Evolutionary conservation across 2,329 filamentous ascomycete genomes (phyloP).

Genomic region (Penicillium sumatraense): DNA sequence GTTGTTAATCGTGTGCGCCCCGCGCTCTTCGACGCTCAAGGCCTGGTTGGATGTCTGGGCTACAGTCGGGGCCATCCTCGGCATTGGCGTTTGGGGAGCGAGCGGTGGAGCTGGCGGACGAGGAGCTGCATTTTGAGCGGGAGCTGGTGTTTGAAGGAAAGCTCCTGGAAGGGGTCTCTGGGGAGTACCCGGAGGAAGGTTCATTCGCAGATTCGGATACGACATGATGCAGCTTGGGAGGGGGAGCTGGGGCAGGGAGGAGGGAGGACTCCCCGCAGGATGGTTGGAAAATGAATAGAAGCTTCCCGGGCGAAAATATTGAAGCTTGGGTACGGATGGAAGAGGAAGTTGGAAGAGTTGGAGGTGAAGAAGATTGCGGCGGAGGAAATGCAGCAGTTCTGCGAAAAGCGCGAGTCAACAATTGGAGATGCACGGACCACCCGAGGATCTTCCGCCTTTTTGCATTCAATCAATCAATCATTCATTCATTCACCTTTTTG

Average conservation of each 20-base stretch:
- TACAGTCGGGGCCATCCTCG: conserved; percentile 42
- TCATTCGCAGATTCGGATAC: conserved; percentile 41
- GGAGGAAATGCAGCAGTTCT: no score
- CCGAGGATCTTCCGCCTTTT: conserved; percentile 30
- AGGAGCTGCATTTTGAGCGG: conserved; percentile 37
- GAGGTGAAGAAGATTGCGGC: conserved; percentile 25
- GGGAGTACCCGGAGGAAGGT: conserved; percentile 38
- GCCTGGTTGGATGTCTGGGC: conserved; percentile 53
- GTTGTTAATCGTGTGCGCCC: conserved; percentile 80
- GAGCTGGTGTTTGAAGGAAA: conserved; percentile 47
- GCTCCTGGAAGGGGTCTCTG: conserved; percentile 47
- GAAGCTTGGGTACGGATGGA: neutral
- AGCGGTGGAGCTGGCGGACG: neutral
- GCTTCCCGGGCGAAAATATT: neutral
- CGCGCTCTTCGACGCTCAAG: conserved; percentile 76
- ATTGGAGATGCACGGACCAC: conserved; percentile 40
- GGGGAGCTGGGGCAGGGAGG: conserved; percentile 19
- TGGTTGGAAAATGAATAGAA: conserved; percentile 5
- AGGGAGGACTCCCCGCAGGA: conserved; percentile 21
- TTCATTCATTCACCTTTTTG: conserved; percentile 2
- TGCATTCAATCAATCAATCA: conserved; percentile 4
- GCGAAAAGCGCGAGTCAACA: conserved; percentile 28
- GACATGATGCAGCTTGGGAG: conserved; percentile 43
- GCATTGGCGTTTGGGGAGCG: conserved; percentile 35
- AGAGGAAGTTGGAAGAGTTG: conserved; percentile 7